phyloP scores from a whole-genome alignment of 139 green algal species.

The Mychonastes homosphaera region DNA sequence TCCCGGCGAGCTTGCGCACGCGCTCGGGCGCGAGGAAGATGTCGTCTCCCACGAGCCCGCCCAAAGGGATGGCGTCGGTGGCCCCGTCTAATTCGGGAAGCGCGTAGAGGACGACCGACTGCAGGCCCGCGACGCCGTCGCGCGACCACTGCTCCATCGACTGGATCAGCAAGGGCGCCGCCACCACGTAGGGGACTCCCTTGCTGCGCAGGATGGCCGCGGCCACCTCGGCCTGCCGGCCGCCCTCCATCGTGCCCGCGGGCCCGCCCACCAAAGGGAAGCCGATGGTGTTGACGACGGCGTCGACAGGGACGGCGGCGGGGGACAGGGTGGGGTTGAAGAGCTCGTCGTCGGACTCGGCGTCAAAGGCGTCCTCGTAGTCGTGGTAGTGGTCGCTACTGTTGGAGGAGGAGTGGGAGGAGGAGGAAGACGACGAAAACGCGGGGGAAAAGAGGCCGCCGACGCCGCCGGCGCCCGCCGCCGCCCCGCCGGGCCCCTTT shows the following conservation, averaged over 20 bases:
- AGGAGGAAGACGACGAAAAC: too few relatives aligned
- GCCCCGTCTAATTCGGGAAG: conserved; percentile 94
- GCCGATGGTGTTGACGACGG: conserved; percentile 79
- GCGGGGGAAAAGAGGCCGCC: too few relatives aligned
- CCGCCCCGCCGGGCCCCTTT: too few relatives aligned
- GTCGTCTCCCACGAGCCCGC: conserved; percentile 81
- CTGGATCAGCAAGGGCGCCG: conserved; percentile 90
- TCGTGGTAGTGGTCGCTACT: too few relatives aligned
- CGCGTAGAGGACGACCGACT: conserved; percentile 91
- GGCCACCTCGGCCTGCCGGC: conserved; percentile 71
- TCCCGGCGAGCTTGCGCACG: conserved; percentile 51
- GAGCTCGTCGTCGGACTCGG: too few relatives aligned
- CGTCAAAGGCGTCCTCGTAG: too few relatives aligned
- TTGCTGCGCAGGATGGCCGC: conserved; percentile 81
- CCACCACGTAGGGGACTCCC: conserved; percentile 93
- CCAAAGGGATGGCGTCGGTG: conserved; percentile 82
- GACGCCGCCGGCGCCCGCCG: too few relatives aligned
- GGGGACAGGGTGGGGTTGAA: conserved; percentile 29
- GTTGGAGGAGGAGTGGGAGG: too few relatives aligned
- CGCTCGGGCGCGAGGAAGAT: conserved; percentile 86
- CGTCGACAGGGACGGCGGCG: conserved; percentile 59
- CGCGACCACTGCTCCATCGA: conserved; percentile 41
- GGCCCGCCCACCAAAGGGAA: conserved; percentile 94
- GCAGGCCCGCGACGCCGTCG: conserved; percentile 42
- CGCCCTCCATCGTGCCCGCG: conserved; percentile 81